Base-by-base conservation (phyloP, 495 filamentous ascomycete genomes). In the Cairneyella variabilis region DNA sequence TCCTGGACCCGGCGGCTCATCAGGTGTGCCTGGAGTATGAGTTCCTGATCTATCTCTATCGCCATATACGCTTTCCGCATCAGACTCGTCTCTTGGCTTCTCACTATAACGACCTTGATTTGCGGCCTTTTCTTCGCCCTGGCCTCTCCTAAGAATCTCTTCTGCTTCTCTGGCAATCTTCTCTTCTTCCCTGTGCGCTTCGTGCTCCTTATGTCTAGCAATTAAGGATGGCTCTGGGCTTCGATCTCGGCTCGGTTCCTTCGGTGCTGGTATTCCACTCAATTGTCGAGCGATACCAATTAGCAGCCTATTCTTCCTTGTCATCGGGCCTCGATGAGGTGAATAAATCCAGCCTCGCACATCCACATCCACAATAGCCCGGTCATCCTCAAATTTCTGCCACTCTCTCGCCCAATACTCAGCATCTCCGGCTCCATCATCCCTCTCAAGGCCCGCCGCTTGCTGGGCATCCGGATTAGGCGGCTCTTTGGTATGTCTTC, bases 311-410 rank as follows among this genome's bases (percentile, higher is more conserved):
- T 96, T 91, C 67, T 91, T 89, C 43, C 91, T 75, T 30, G 79
- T 90, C 83, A 96, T 84, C n/a, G 88, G 90, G 0, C 90, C 90
- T 62, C 76, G 78, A 58, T 89, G 86, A 16, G 93, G 93, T 52
- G 83, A 76, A 64, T 88, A 91, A 23, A 92, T 68, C 93, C 95
- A 99, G 18, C 93, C 93, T 48, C 91, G 79, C 14, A 97, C 87
- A 67, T 99, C 92, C 2, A 97, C 90, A 66, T 95, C 90, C 3
- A 96, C 89, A 14, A 96, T 71, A 11, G 90, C 87, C 62, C 86
- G 85, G 50, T 89, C 85, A 38, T 89, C 83, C 64, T 90, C 84
- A 25, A 80, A 70, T 51, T 76, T 75, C 16, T 86, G 76, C 85
- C 85, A 91, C 60, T 88, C 78, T 25, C 78, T 68, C 32, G 70